phyloP scores from a whole-genome alignment of 257 asterid species.

The Handroanthus guayacan region DNA sequence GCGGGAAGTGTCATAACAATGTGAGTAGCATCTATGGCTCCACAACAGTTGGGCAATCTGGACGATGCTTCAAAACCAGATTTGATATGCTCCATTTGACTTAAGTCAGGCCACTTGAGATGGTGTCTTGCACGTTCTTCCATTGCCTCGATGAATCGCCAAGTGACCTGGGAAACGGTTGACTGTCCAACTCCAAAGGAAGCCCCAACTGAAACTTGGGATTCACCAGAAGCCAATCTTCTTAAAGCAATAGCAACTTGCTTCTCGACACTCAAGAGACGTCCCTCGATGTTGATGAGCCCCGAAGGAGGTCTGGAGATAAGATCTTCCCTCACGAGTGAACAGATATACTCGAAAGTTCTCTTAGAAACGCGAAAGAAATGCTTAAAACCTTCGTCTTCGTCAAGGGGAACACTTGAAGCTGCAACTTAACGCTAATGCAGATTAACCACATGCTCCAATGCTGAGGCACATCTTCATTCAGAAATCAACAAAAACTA shows the following conservation, averaged over 20 bases:
- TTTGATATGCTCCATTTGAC: constrained; percentile 54
- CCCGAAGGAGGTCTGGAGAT: constrained; percentile 99
- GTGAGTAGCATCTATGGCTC: constrained; percentile 91
- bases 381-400: constrained; percentile 84
- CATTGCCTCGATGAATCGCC: constrained; percentile 93
- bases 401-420: constrained; percentile 57
- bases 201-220: constrained; percentile 96
- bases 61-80: constrained; percentile 62
- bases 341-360: constrained; percentile 83
- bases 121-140: constrained; percentile 96
- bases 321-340: constrained; percentile 91
- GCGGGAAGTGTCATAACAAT: constrained; percentile 95
- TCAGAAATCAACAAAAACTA: constrained; percentile 7
- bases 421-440: constrained; percentile 42
- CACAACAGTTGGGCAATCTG: constrained; percentile 93
- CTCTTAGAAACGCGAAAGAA: constrained; percentile 85
- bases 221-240: constrained; percentile 94
- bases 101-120: constrained; percentile 80
- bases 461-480: constrained; percentile 1
- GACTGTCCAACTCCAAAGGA: constrained; percentile 98
- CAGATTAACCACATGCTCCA: constrained; percentile 14
- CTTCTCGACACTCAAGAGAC: constrained; percentile 97
- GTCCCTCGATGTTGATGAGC: constrained; percentile 93
- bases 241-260: constrained; percentile 95
- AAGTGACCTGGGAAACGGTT: constrained; percentile 95